Percentiles rank a stretch among this genome's conserved stretches.
These are phyloP conservation scores for Saccharum officinarum DNA, from an alignment of 176 grass and related monocot genomes.

Conservation along the genomic window DNA sequence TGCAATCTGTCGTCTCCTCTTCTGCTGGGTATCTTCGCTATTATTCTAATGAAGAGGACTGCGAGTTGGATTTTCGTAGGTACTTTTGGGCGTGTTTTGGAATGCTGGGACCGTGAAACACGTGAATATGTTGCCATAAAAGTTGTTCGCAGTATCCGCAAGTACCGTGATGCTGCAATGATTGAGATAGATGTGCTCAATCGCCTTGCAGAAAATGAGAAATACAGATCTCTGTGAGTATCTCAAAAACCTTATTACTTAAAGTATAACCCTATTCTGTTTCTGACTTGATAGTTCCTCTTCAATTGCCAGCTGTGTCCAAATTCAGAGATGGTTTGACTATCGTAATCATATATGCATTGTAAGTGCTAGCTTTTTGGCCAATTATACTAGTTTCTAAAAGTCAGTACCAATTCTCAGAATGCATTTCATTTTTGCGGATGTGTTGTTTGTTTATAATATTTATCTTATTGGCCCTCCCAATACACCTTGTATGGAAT, in stretches of 20 bases:
- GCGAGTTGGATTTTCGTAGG: constrained; percentile 53
- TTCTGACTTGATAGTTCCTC: constrained; percentile 18
- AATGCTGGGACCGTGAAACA: constrained; percentile 96
- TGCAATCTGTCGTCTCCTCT: constrained; percentile 33
- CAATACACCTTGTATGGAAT: constrained; percentile 5
- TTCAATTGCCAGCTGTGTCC: constrained; percentile 70
- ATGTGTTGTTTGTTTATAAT: constrained; percentile 19
- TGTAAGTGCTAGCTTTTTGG: constrained; percentile 65
- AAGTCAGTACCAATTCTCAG: background rate
- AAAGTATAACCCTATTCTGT: background rate
- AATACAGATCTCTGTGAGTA: constrained; percentile 67
- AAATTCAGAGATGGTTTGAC: constrained; percentile 96
- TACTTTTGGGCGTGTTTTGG: constrained; percentile 96
- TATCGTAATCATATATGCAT: constrained; percentile 96
- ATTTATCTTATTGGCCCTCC: constrained; percentile 22
- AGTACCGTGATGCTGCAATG: constrained; percentile 86
- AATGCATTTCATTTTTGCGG: background rate
- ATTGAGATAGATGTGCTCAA: constrained; percentile 89
- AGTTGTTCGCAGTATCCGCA: constrained; percentile 80
- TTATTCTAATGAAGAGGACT: constrained; percentile 44
- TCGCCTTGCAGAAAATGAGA: constrained; percentile 71
- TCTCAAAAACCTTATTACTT: constrained; percentile 9
- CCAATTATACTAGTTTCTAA: constrained; percentile 23
- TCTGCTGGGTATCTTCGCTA: constrained; percentile 18
- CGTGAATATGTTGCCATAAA: constrained; percentile 90